Base-by-base conservation (phyloP, 139 green algal genomes). In the Trebouxia sp. region DNA sequence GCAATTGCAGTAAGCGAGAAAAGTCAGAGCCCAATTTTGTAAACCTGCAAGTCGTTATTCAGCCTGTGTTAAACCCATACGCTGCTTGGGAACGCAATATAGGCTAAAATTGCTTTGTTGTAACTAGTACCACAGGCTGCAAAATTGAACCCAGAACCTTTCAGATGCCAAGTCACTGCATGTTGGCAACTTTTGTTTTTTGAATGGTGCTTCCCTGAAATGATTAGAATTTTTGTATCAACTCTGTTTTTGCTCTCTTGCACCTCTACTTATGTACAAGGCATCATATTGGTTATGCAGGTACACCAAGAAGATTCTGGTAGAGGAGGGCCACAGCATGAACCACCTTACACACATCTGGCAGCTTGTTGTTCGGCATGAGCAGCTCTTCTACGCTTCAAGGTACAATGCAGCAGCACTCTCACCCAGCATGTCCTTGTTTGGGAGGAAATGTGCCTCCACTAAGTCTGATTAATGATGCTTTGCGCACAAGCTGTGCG, bases 291-390 rank as follows among this genome's bases (percentile, higher is more conserved):
- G 32, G 55, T 65, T 11, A 28, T 67, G 50, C 50, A 56, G 79
- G 1, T 97, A 95, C 85, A 86, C 88, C 5, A 94, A 94, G 87
- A 91, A 93, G 43, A 90, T 93, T 70, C 84, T 98, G 53, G 80
- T 93, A 2, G 95, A 97, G 79, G 95, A 98, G 83, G 88, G 88
- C 0, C 85, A 93, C 72, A 92, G 82, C 30, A 74, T 95, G 39
- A 84, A 82, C 43, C 87, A 92, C 45, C 65, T 98, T n/a, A 84
- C 95, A 45, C 94, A 98, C 84, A 85, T 98, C 47, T 97, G 95
- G 91, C 94, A 98, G 83, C 82, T 98, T 35, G 80, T 99, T 30
- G 91, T 98, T 42, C 87, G 92, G 35, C 97, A 99, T 82, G 83
- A 89, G 2, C 84, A 95, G 45, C 74, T 96, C 12, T 98, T 99